Percentiles rank a stretch among this genome's conserved stretches.
These are phyloP conservation scores for Aphanomyces astaci DNA, from an alignment of 352 stramenopile genomes.

Conservation along the genomic window DNA sequence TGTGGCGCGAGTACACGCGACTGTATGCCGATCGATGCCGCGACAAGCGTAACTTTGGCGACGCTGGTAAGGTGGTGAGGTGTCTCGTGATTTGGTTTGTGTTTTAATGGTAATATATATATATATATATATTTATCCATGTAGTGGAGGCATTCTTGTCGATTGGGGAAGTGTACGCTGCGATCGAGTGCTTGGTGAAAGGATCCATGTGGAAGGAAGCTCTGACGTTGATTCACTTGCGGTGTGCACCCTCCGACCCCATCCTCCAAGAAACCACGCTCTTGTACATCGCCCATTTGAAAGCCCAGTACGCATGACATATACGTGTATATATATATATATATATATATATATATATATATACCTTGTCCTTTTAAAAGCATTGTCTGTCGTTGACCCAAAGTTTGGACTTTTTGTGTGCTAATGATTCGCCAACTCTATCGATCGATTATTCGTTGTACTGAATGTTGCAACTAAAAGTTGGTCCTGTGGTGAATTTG, in stretches of 20 bases:
- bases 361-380: no score
- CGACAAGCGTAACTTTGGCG: conserved; percentile 35
- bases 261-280: conserved; percentile 35
- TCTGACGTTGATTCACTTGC: conserved; percentile 39
- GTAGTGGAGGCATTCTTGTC: conserved; percentile 51
- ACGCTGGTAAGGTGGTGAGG: conserved; percentile 30
- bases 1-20: conserved; percentile 59
- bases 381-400: no score
- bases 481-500: no score
- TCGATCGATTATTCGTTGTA: no score
- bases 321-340: no score
- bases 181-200: conserved; percentile 35
- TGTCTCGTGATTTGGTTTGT: neutral
- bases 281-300: conserved; percentile 28
- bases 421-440: no score
- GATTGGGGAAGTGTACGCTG: conserved; percentile 47
- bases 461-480: no score
- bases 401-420: no score
- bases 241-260: conserved; percentile 35
- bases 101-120: neutral
- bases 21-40: conserved; percentile 56
- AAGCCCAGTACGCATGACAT: neutral
- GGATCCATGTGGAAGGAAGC: conserved; percentile 46
- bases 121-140: no score
- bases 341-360: no score